Evolutionary conservation across 2,329 filamentous ascomycete species (phyloP).

Genomic region (Amylocarpus encephaloides): DNA sequence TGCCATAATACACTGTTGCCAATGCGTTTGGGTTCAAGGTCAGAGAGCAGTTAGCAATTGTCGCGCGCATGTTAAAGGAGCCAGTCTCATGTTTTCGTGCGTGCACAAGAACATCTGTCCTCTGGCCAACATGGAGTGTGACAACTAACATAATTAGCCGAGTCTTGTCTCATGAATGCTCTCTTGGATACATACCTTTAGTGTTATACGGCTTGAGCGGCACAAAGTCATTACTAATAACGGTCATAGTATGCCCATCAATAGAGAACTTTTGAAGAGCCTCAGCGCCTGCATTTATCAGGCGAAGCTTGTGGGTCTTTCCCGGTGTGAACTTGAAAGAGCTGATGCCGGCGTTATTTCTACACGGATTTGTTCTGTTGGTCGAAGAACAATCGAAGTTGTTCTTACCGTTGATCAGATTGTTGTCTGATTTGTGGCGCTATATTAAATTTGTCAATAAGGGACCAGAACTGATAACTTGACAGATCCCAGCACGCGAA

Average conservation of each 20-base stretch:
- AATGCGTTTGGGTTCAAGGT: conserved; percentile 43
- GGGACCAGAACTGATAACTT: background rate
- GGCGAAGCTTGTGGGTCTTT: conserved; percentile 39
- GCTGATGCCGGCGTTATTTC: conserved; percentile 17
- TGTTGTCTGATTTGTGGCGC: conserved; percentile 14
- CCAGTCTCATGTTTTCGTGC: conserved; percentile 30
- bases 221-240: conserved; percentile 57
- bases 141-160: conserved; percentile 35
- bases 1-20: conserved; percentile 24
- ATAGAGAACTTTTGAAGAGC: conserved; percentile 40
- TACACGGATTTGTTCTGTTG: conserved; percentile 6
- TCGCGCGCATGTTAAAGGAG: conserved; percentile 51
- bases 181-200: conserved; percentile 2
- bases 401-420: conserved; percentile 24
- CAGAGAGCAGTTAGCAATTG: conserved; percentile 40
- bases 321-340: conserved; percentile 30
- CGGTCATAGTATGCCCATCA: conserved; percentile 48
- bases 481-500: no score
- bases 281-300: conserved; percentile 41
- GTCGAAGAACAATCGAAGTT: conserved; percentile 13
- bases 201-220: conserved; percentile 30
- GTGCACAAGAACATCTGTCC: conserved; percentile 37
- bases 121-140: conserved; percentile 51
- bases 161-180: background rate
- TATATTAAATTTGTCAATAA: background rate